phyloP scores from a whole-genome alignment of 805 yeast genomes.

The Scheffersomyces coipomensis region DNA sequence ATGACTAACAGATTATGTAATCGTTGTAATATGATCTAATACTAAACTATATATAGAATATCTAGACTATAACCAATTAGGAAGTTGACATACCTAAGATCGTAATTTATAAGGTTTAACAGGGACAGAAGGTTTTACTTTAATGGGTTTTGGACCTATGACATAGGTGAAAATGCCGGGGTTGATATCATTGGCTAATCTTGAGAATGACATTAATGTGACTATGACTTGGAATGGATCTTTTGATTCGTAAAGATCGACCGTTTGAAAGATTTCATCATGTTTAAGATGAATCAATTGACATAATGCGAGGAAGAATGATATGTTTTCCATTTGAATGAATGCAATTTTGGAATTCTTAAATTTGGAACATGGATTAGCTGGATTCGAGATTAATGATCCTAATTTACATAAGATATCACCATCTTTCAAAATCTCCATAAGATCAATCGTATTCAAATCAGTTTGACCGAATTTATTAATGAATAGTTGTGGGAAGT shows the following conservation, averaged over 20 bases:
- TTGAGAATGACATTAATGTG: slow-evolving; percentile 68
- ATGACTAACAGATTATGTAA: too few relatives aligned
- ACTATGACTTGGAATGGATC: slow-evolving; percentile 81
- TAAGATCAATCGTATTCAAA: slow-evolving; percentile 33
- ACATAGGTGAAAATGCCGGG: slow-evolving; percentile 20
- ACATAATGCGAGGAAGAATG: slow-evolving; percentile 64
- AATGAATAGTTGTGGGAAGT: slow-evolving; percentile 5
- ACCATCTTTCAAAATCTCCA: slow-evolving; percentile 64
- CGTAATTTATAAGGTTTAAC: slow-evolving; percentile 47
- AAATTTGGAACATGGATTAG: slow-evolving; percentile 39
- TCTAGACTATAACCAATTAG: too few relatives aligned
- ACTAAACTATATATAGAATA: too few relatives aligned
- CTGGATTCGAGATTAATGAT: slow-evolving; percentile 17
- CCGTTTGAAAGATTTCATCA: slow-evolving; percentile 78
- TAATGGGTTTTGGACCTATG: slow-evolving; percentile 43
- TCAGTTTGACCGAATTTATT: slow-evolving; percentile 4
- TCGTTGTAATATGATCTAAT: too few relatives aligned
- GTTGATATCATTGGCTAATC: slow-evolving; percentile 54
- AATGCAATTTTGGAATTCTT: slow-evolving; percentile 74
- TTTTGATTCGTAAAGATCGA: slow-evolving; percentile 67
- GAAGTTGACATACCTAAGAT: too few relatives aligned
- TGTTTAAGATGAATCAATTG: slow-evolving; percentile 68
- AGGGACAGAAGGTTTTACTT: slow-evolving; percentile 53
- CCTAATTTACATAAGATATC: slow-evolving; percentile 36
- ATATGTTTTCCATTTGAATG: slow-evolving; percentile 78